Evolutionary conservation across 768 basidiomycete genomes (phyloP).

Genomic region (Phlegmacium glaucopus): DNA sequence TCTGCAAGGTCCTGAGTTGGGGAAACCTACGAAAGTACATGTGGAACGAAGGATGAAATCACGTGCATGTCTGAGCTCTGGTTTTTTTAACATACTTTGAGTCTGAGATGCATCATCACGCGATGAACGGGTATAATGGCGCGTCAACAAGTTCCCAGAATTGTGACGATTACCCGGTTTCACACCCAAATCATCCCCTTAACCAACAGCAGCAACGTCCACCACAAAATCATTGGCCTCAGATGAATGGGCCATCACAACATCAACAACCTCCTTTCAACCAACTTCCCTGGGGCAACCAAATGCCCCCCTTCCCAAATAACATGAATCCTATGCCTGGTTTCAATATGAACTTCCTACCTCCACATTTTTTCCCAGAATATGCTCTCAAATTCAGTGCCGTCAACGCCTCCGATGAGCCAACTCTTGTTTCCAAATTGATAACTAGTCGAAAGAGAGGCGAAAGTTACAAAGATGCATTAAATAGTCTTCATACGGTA

Average conservation of each 20-base stretch:
- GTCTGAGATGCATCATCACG: constrained; percentile 23
- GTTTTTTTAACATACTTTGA: too few relatives aligned
- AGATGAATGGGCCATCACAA: constrained; percentile 18
- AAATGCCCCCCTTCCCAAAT: constrained; percentile 27
- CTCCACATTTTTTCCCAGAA: constrained; percentile 56
- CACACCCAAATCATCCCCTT: constrained; percentile 15
- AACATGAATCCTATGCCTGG: constrained; percentile 30
- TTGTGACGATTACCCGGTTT: constrained; percentile 26
- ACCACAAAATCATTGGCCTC: constrained; percentile 28
- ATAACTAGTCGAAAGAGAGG: constrained; percentile 36
- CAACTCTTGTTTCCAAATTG: constrained; percentile 49
- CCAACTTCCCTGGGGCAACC: constrained; percentile 30
- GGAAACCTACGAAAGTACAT: constrained; percentile 34
- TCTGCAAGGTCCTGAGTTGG: constrained; percentile 22
- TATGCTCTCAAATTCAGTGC: constrained; percentile 51
- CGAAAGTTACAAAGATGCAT: constrained; percentile 58
- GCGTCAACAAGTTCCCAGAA: constrained; percentile 34
- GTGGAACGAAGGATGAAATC: constrained; percentile 5
- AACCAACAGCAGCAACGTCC: constrained; percentile 22
- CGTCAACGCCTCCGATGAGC: constrained; percentile 55
- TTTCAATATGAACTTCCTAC: constrained; percentile 41
- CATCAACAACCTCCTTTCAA: constrained; percentile 33
- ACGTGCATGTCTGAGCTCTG: neutral
- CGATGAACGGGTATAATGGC: constrained; percentile 28
- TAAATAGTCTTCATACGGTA: constrained; percentile 69